Conservation (phyloP, 345 rosid genomes). For the Salix koriyanagi region DNA sequence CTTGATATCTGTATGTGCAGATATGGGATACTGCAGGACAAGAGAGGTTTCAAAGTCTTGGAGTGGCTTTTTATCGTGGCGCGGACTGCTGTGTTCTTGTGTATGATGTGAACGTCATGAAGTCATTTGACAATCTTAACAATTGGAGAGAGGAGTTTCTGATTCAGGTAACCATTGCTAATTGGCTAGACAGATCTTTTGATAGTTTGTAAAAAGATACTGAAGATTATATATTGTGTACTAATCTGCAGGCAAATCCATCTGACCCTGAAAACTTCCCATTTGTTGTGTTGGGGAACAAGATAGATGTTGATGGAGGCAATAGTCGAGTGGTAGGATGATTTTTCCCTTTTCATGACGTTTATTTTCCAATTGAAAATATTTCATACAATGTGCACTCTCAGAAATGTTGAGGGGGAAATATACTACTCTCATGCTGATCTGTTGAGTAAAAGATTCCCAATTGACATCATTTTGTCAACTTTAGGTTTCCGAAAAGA, state of each 20-base stretch:
- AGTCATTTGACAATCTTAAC: slow-evolving; percentile 47
- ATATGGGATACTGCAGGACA: slow-evolving; percentile 98
- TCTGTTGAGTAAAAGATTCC: neutral
- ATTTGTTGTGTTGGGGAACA: slow-evolving; percentile 82
- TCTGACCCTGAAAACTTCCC: slow-evolving; percentile 86
- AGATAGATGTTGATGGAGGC: slow-evolving; percentile 78
- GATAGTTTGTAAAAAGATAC: neutral
- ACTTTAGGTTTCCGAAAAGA: slow-evolving; percentile 79
- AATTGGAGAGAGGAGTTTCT: slow-evolving; percentile 49
- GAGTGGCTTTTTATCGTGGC: slow-evolving; percentile 81
- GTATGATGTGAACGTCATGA: slow-evolving; percentile 69
- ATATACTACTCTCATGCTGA: neutral
- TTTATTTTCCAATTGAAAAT: neutral
- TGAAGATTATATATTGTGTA: neutral
- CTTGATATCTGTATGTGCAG: slow-evolving; percentile 30
- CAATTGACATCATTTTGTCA: neutral
- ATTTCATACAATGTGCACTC: neutral
- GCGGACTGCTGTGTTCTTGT: slow-evolving; percentile 88
- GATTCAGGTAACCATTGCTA: slow-evolving; percentile 32
- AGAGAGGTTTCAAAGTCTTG: slow-evolving; percentile 93
- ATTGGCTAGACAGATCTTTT: neutral
- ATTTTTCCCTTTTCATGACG: neutral
- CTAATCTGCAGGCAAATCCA: slow-evolving; percentile 63
- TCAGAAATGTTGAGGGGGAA: neutral
- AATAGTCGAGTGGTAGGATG: slow-evolving; percentile 80